A percentile compares a stretch with the other conserved stretches of the same genome.
These are phyloP conservation scores for Phytophthora pluvialis DNA, from an alignment of 352 stramenopile species.

Conservation along the genomic window DNA sequence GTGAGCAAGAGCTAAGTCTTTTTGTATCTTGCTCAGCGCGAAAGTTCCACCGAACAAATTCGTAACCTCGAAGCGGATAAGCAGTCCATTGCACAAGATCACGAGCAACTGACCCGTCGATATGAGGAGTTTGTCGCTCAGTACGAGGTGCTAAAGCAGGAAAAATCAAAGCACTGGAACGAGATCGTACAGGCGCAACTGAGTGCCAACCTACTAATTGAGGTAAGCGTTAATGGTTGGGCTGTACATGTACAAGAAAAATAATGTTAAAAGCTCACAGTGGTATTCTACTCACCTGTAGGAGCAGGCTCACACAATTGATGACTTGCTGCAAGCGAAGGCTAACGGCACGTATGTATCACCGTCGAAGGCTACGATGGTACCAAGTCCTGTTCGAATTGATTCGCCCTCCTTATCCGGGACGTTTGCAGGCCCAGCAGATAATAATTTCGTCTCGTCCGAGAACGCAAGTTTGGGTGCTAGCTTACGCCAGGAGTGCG, in stretches of 20 bases:
- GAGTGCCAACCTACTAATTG: constrained; percentile 77
- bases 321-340: constrained; percentile 68
- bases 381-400: constrained; percentile 2
- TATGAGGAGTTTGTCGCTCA: constrained; percentile 55
- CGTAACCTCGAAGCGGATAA: constrained; percentile 48
- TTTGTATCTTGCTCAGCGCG: constrained; percentile 31
- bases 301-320: constrained; percentile 81
- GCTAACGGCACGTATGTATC: constrained; percentile 41
- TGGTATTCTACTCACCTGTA: constrained; percentile 17
- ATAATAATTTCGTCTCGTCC: constrained; percentile 9
- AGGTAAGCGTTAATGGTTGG: constrained; percentile 39
- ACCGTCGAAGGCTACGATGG: constrained; percentile 34
- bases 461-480: constrained; percentile 15
- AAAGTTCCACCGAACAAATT: constrained; percentile 42
- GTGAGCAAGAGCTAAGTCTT: not conserved
- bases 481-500: constrained; percentile 33
- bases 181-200: constrained; percentile 75
- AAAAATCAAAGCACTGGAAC: constrained; percentile 75
- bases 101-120: constrained; percentile 45
- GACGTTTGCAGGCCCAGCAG: constrained; percentile 2
- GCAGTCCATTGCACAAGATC: constrained; percentile 42
- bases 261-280: not conserved
- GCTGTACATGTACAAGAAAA: not conserved
- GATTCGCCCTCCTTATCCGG: constrained; percentile 9
- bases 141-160: constrained; percentile 59